Base-by-base conservation (phyloP, 2,329 filamentous ascomycete species). In the Elsinoe arachidis region DNA sequence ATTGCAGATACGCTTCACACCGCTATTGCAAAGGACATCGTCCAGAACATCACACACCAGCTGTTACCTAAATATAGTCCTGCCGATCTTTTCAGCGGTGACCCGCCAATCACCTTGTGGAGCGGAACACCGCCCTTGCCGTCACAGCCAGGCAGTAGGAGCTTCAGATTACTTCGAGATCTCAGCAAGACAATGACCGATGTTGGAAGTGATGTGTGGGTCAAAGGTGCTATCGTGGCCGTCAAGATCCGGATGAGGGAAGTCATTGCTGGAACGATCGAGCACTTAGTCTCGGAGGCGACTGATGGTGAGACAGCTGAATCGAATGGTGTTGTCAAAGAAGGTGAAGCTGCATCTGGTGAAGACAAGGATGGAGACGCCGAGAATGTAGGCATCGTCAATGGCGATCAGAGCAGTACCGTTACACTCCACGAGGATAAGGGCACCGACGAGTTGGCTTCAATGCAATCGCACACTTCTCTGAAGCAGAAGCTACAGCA, bases 201-300 rank as follows among this genome's bases (percentile, higher is more conserved):
- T 11, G 75, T 80, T 2, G 91, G 91, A 0, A 76, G 81, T 46
- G 92, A 96, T 68, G 70, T 96, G 2, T 97, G 91, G 91, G 90
- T 85, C 55, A 78, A 82, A 2, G 76, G 77, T 1, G 87, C 88
- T 0, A 80, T 91, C 1, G 64, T 65, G 0, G 74, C 75, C 0
- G 66, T 95, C 61, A 93, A 90, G 71, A 67, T 65, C n/a, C 68
- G 75, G 46, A 66, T 90, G 5, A 69, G 74, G 5, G 69, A 71
- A 41, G 72, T 78, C 51, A 67, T 92, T 1, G 71, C 70, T n/a
- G 68, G 72, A 44, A 69, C 74, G 56, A 62, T 84, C 57, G 65
- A 68, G 7, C 62, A 68, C 5, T 54, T 49, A 38, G 2, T 61
- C 4, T 6, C 21, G 7, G 38, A 39, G 23, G 3, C 37, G 14